Evolutionary conservation across 345 rosid genomes (phyloP), one percentile per base, ranked within the genome.

Genomic region (Boechera divaricarpa): DNA sequence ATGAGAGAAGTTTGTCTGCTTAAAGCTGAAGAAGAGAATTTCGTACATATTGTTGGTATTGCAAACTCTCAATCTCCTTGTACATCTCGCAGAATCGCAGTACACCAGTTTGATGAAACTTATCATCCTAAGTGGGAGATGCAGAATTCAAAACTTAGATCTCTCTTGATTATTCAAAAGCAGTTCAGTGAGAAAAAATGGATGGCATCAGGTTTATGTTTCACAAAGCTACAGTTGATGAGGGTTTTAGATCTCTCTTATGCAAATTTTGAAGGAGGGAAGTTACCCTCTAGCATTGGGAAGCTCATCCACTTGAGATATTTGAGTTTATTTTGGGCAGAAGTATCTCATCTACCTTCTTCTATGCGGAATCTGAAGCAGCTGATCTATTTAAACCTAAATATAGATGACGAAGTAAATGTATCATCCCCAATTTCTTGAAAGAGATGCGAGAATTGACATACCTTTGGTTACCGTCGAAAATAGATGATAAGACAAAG

Each of bases 221-320:
- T 21, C 21, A 21, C 21, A 21, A 21, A 21, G 21, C 21, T 21
- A 21, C 21, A 21, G 1, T 21, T 21, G 21, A 21, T 21, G 21
- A 21, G 21, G 21, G 21, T 21, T 44, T 11, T 84, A 6, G 74
- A 83, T 41, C 63, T 85, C 4, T 76, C 29, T 5, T 10, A 58
- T 10, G 57, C 62, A 8, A 12, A 33, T 1, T 5, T 33, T 9
- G 0, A 0, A 6, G 51, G 18, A 58, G 80, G 73, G 7, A 72
- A 51, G 5, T 33, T 83, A 7, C 82, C 79, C 0, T 33, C 58
- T 29, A 68, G 33, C 3, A 51, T 84, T 31, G 81, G 84, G 6
- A 65, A 73, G 0, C 79, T 86, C 51, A 76, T 81, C 31, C 85
- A 79, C 49, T 63, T 77, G 31, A 63, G 70, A 70, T 70, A 59